phyloP scores from a whole-genome alignment of 345 rosid genomes.

The Draba incana region DNA sequence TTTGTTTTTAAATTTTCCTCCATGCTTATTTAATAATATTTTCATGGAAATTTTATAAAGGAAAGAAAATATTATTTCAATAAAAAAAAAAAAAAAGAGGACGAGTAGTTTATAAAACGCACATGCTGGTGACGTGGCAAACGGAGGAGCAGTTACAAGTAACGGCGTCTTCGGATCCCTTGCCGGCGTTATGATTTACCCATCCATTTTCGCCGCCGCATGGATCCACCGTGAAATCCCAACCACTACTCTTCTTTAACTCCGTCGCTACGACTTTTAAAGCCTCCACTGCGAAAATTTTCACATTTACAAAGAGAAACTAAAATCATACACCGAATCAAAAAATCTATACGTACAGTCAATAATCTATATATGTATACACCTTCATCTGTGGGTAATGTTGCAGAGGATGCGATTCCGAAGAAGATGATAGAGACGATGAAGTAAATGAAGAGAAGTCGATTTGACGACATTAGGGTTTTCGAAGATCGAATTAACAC shows the following conservation, averaged over 20 bases:
- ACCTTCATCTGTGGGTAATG: constrained; percentile 47
- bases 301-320: neutral
- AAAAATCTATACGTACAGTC: neutral
- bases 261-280: constrained; percentile 47
- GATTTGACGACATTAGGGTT: constrained; percentile 13
- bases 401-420: constrained; percentile 38
- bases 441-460: constrained; percentile 31
- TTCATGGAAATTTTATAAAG: too few relatives aligned
- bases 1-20: neutral
- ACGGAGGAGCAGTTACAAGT: constrained; percentile 50
- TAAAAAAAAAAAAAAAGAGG: neutral
- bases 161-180: constrained; percentile 41
- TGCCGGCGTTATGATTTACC: constrained; percentile 21
- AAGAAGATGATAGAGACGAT: constrained; percentile 24
- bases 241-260: constrained; percentile 47
- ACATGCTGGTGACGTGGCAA: constrained; percentile 51
- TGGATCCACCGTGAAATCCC: constrained; percentile 63
- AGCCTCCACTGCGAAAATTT: constrained; percentile 47
- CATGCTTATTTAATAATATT: too few relatives aligned
- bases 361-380: neutral
- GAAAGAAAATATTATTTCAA: too few relatives aligned
- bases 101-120: constrained; percentile 14
- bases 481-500: neutral
- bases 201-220: constrained; percentile 51
- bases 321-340: neutral